Evolutionary conservation across 1,139 yeast genomes (phyloP).

Genomic region (Sugiyamaella castrensis): DNA sequence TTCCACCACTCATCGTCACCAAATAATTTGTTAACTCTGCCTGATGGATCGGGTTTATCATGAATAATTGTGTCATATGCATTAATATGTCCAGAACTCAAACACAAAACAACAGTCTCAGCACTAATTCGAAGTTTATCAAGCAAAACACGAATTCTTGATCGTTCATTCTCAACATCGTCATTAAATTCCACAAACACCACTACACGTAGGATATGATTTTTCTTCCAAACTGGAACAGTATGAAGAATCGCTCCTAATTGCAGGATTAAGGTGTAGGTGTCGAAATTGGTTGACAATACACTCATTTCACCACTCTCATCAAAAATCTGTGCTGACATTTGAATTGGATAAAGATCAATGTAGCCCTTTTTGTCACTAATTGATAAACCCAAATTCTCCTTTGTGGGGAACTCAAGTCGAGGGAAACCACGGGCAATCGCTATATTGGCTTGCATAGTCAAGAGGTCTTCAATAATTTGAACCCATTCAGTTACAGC

Average conservation of each 20-base stretch:
- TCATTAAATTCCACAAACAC: constrained; percentile 78
- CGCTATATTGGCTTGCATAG: constrained; percentile 91
- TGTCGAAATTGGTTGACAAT: constrained; percentile 85
- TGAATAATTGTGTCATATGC: constrained; percentile 74
- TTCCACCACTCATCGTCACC: constrained; percentile 60
- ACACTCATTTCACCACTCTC: constrained; percentile 64
- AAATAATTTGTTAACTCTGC: constrained; percentile 40
- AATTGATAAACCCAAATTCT: constrained; percentile 14
- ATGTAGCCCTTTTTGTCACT: constrained; percentile 47
- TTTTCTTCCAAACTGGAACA: constrained; percentile 86
- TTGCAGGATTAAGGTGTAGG: constrained; percentile 87
- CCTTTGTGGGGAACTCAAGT: constrained; percentile 52
- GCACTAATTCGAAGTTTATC: constrained; percentile 83
- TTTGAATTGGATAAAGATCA: constrained; percentile 92
- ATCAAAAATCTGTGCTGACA: constrained; percentile 75
- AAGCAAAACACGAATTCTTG: constrained; percentile 58
- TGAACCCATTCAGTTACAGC: constrained; percentile 86
- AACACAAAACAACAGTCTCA: constrained; percentile 64
- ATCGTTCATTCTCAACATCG: constrained; percentile 69
- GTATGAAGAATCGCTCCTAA: constrained; percentile 89
- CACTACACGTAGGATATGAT: constrained; percentile 71
- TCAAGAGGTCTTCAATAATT: constrained; percentile 82
- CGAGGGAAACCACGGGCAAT: constrained; percentile 81
- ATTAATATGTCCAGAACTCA: constrained; percentile 56
- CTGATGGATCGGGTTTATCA: constrained; percentile 46